Base-by-base conservation (phyloP, 2,329 filamentous ascomycete genomes). In the Metarhizium sp. region DNA sequence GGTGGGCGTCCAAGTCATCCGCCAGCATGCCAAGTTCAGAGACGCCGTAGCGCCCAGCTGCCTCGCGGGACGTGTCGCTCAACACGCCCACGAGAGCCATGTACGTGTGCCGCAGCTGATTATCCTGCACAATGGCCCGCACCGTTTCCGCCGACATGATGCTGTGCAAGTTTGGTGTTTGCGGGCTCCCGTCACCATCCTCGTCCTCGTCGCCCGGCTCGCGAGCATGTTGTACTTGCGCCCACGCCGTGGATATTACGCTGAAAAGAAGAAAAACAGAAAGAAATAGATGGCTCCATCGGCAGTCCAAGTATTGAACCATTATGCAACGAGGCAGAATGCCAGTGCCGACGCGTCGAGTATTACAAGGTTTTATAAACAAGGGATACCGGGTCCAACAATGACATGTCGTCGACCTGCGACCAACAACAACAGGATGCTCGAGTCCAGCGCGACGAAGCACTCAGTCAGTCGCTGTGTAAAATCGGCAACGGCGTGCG, bases 41-140 rank as follows among this genome's bases (percentile, higher is more conserved):
- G 6, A 57, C 50, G 6, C 56, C 58, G 34, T 57, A 59, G 25
- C 40, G 47, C 1, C 45, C 46, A 5, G 59, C 58, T 1, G 56
- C 54, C 30, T 53, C 42, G 32, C 59, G 50, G n/a, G 59, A 57
- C 4, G 56, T 58, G 45, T 59, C 56, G 36, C 54, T 57, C 36
- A 55, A 55, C 58, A 59, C 54, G 54, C 58, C 55, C 10, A 60
- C 43, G 16, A 60, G 50, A 14, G 58, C 56, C 54, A 58, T 43
- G 51, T 60, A 60, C 4, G 58, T 55, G 14, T 51, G 52, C 16
- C 59, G 57, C 14, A 60, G 46, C 18, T 59, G 59, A 30, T 8
- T 32, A 16, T 55, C 53, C 4, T 16, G 48, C 25, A 46, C 2
- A 29, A 55, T 51, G 3, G 53, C 48, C 11, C 40, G 11, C 4